Base-by-base conservation (phyloP, 1,139 yeast species). In the Zygotorulaspora mrakii region DNA sequence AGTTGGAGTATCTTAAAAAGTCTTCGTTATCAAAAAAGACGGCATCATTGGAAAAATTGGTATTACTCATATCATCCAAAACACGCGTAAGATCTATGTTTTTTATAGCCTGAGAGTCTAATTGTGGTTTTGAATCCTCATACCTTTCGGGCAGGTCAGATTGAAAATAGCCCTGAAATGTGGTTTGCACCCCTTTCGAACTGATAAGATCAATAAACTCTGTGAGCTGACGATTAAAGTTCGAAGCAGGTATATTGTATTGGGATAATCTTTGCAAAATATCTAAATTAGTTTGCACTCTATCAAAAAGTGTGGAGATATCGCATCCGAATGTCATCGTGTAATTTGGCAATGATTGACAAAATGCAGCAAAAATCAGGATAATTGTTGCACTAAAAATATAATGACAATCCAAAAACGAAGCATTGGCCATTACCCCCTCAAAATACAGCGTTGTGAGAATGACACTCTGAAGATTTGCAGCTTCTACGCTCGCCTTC, bases 331-430 rank as follows among this genome's bases (percentile, higher is more conserved):
- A 35, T 11, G 11, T 33, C 20, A 46, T 27, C 11, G 37, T 23
- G 23, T 31, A 37, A 21, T 40, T 40, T 7, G 46, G 47, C 30
- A 43, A 25, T 10, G 47, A 36, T 13, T 39, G 44, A 27, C 48
- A 39, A 32, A 37, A 47, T 4, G 41, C 45, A 5, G 49, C 46
- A 16, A 48, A 38, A 16, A 47, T 43, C 13, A 48, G 38, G 24
- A 48, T 42, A 5, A 42, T 39, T 11, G 48, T 41, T 2, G 52
- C 45, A 30, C 40, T 47, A 31, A 47, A 48, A 31, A 48, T 43
- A 24, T 46, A 48, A 29, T 47, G 52, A 22, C 49, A 45, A 31
- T 48, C 50, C 30, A 48, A 26, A 34, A 41, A 48, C 18, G 52
- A 48, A 20, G 43, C 32, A 17, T 34, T 45, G n/a, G 41, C 47